Evolutionary conservation across 352 stramenopile species (phyloP).

Genomic region (Globisporangium iwayamae): DNA sequence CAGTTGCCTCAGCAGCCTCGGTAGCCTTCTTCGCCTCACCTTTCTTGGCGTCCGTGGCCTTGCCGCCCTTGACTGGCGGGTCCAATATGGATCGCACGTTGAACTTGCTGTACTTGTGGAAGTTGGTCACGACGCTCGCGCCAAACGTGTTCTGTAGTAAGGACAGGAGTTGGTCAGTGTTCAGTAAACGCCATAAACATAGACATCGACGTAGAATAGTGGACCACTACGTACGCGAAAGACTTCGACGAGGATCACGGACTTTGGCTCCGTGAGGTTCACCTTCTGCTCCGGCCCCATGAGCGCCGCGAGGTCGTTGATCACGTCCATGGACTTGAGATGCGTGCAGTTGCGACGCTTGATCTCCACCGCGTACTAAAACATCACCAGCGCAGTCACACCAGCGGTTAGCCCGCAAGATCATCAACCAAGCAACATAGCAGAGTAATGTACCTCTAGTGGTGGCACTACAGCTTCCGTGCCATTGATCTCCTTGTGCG

Average conservation of each 20-base stretch:
- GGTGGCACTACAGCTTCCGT: slow-evolving; percentile 20
- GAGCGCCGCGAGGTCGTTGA: slow-evolving; percentile 56
- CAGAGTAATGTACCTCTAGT: slow-evolving; percentile 20
- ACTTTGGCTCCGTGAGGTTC: slow-evolving; percentile 59
- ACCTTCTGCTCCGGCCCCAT: slow-evolving; percentile 68
- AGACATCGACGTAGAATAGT: too few species aligned
- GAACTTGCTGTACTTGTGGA: slow-evolving; percentile 72
- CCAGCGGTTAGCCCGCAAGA: not conserved
- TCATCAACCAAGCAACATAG: not conserved
- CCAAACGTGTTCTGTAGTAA: slow-evolving; percentile 50
- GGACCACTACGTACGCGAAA: slow-evolving; percentile 37
- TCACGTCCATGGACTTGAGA: slow-evolving; percentile 69
- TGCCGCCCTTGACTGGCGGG: slow-evolving; percentile 34
- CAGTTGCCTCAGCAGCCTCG: slow-evolving; percentile 1
- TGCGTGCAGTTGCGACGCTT: slow-evolving; percentile 78
- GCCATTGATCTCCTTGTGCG: slow-evolving; percentile 18
- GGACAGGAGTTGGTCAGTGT: not conserved
- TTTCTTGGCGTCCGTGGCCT: slow-evolving; percentile 19
- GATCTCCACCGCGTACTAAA: slow-evolving; percentile 60
- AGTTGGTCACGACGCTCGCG: slow-evolving; percentile 69
- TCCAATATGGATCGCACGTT: slow-evolving; percentile 77
- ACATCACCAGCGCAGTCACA: not conserved
- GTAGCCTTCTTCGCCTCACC: not conserved
- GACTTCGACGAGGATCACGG: slow-evolving; percentile 68
- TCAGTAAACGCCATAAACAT: too few species aligned